Conservation (phyloP, 352 stramenopile genomes). For the Phytopythium oedochilum region DNA sequence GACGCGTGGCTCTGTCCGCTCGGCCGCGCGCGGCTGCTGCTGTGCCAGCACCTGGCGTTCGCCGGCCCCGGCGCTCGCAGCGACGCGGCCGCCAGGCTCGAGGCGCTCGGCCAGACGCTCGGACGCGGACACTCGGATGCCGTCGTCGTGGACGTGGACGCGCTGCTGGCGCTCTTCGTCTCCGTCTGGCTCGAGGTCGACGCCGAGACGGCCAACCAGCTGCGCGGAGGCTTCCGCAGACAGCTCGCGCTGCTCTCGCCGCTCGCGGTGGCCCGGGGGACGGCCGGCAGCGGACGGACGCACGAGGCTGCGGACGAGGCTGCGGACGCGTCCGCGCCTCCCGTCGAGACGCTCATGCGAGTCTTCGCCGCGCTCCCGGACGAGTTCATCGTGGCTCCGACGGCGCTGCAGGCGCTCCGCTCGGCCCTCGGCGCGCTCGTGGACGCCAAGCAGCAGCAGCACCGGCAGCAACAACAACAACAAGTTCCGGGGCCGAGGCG, state of each 20-base stretch:
- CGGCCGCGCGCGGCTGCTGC: conserved; percentile 22
- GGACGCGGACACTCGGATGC: neutral
- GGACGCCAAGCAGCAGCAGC: conserved; percentile 24
- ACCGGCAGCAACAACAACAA: conserved; percentile 5
- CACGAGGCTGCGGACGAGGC: neutral
- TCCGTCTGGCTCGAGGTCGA: conserved; percentile 45
- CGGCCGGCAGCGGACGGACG: neutral
- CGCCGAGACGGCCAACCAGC: conserved; percentile 26
- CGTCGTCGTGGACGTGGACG: conserved; percentile 26
- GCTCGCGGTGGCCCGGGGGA: conserved; percentile 1
- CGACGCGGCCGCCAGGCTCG: conserved; percentile 3
- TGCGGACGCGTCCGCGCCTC: neutral
- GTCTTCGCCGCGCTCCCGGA: conserved; percentile 19
- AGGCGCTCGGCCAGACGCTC: conserved; percentile 3
- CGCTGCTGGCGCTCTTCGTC: conserved; percentile 43
- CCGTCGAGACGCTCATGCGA: conserved; percentile 29
- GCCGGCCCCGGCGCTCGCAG: conserved; percentile 14
- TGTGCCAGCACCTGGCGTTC: conserved; percentile 38
- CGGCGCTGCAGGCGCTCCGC: conserved; percentile 33
- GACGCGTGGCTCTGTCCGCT: conserved; percentile 26
- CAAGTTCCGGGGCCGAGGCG: conserved; percentile 4
- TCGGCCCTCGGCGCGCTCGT: conserved; percentile 28
- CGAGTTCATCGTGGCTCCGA: conserved; percentile 24
- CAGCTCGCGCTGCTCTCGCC: conserved; percentile 29
- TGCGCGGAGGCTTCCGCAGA: conserved; percentile 43